Conservation (phyloP, 352 stramenopile genomes). For the Phytophthora tubulina region DNA sequence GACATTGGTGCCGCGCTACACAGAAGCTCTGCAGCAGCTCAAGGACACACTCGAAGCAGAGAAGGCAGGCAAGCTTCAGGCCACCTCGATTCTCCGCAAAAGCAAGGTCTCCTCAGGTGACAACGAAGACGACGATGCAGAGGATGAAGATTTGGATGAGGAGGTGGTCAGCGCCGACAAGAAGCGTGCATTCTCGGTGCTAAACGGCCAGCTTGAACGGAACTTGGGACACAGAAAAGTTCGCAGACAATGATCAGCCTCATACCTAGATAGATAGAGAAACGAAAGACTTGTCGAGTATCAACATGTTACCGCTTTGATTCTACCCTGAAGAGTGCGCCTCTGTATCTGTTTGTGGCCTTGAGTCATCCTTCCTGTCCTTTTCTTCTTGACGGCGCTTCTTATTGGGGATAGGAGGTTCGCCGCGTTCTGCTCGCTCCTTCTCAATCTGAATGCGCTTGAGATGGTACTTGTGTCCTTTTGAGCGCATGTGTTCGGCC, state of each 20-base stretch:
- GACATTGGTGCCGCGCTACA: slow-evolving; percentile 81
- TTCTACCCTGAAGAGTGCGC: slow-evolving; percentile 18
- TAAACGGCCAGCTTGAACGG: slow-evolving; percentile 68
- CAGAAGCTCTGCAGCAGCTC: slow-evolving; percentile 69
- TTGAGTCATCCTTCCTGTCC: slow-evolving; percentile 2
- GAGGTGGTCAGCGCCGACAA: slow-evolving; percentile 52
- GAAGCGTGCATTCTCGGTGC: slow-evolving; percentile 69
- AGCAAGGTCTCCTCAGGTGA: slow-evolving; percentile 15
- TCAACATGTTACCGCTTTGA: slow-evolving; percentile 29
- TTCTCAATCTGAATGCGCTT: slow-evolving; percentile 74
- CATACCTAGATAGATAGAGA: slow-evolving; percentile 36
- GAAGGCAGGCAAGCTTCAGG: slow-evolving; percentile 69
- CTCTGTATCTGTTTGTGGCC: slow-evolving; percentile 20
- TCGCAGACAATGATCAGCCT: slow-evolving; percentile 48
- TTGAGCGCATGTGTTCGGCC: slow-evolving; percentile 78
- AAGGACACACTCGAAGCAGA: slow-evolving; percentile 85
- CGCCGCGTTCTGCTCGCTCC: slow-evolving; percentile 32
- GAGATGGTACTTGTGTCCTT: slow-evolving; percentile 85
- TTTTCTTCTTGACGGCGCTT: slow-evolving; percentile 28
- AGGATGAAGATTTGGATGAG: slow-evolving; percentile 32
- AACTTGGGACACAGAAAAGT: slow-evolving; percentile 55
- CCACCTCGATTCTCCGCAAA: slow-evolving; percentile 52
- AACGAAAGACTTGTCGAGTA: slow-evolving; percentile 15
- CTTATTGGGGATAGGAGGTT: slow-evolving; percentile 24
- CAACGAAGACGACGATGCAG: slow-evolving; percentile 9